Base-by-base conservation (phyloP, 2,329 filamentous ascomycete species). In the Colletotrichum australisinense region DNA sequence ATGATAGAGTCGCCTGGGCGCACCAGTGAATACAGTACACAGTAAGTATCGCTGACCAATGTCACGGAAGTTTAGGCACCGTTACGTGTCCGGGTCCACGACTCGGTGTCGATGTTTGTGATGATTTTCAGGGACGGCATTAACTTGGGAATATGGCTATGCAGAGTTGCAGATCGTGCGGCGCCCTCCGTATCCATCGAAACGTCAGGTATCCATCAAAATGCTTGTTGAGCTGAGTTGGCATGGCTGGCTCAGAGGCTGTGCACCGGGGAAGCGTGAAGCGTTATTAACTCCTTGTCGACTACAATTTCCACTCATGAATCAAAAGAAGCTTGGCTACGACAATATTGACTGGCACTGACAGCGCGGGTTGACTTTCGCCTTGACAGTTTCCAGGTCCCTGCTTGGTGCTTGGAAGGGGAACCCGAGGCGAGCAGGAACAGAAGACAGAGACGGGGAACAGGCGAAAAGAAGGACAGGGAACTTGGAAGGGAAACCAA, bases 161-260 rank as follows among this genome's bases (percentile, higher is more conserved):
- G 58, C 58, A 5, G 11, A 30, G 16, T 26, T 28, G 58, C 58
- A 16, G 19, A 62, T 30, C 42, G 42, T 6, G 42, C 38, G 26
- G 60, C 59, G 22, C 24, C 57, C 19, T 49, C 8, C 42, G 42
- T 22, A 49, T 2, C 19, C 42, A 49, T 49, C 19, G 22, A 42
- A 38, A 24, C 38, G 59, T 42, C 38, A 42, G 38, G 38, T 30
- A 28, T 63, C 28, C 28, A 35, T 63, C 46, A 22, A 14, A 22
- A 72, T 69, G 70, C 66, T 38, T 69, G 70, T 72, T 69, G 65
- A 69, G 70, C 70, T 72, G 66, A 64, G 70, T 24, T 60, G 65
- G 46, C 24, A 19, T 5, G 22, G 22, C 38, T 67, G 42, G 42
- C 42, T 49, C 42, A 1, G 8, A n/a, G 56, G 28, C n/a, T 53